A percentile compares a stretch with the other conserved stretches of the same genome.
phyloP scores from a whole-genome alignment of 2,329 filamentous ascomycete species.

The Didymella sp. region DNA sequence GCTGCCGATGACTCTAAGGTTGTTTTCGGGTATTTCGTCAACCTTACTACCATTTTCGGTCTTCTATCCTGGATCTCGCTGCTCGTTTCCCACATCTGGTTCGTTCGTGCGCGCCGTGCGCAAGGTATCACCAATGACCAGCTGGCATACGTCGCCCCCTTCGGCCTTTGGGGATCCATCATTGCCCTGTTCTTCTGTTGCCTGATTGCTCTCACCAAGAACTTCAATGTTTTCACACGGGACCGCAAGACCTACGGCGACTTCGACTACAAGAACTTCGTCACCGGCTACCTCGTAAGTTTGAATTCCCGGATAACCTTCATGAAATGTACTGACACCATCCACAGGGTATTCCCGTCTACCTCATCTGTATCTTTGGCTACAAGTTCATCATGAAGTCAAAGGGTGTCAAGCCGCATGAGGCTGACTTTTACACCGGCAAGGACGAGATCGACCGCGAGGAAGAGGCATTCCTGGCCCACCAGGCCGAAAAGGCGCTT shows the following conservation, averaged over 20 bases:
- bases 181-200: conserved; percentile 72
- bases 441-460: conserved; percentile 77
- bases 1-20: conserved; percentile 50
- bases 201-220: conserved; percentile 81
- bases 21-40: conserved; percentile 59
- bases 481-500: conserved; percentile 55
- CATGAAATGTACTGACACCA: background rate
- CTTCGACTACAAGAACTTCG: conserved; percentile 78
- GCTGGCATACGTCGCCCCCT: conserved; percentile 68
- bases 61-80: conserved; percentile 59
- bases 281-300: conserved; percentile 69
- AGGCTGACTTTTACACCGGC: conserved; percentile 73
- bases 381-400: conserved; percentile 41
- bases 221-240: conserved; percentile 74
- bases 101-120: conserved; percentile 55
- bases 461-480: conserved; percentile 71
- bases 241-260: conserved; percentile 53
- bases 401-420: conserved; percentile 58
- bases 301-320: fast-evolving
- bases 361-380: conserved; percentile 71
- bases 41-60: conserved; percentile 52
- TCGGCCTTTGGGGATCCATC: conserved; percentile 74
- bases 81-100: conserved; percentile 58
- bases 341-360: conserved; percentile 72
- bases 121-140: conserved; percentile 54